A percentile compares a stretch with the other conserved stretches of the same genome.
These are phyloP conservation scores for Zizania palustris DNA, from an alignment of 202 grass and related monocot genomes.

Conservation along the genomic window DNA sequence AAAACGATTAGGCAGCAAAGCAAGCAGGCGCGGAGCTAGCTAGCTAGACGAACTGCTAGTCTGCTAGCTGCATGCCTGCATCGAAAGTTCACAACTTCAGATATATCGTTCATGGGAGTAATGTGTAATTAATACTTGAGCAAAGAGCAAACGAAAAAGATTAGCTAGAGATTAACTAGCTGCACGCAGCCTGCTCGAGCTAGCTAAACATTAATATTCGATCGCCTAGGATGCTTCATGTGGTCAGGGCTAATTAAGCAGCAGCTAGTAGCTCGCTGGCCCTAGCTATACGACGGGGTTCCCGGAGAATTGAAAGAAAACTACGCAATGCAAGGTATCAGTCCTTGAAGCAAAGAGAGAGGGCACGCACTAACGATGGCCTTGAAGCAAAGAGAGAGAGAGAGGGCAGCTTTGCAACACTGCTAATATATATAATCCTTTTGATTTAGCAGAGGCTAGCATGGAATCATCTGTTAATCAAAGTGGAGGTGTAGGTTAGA, in stretches of 20 bases:
- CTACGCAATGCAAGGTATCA: constrained; percentile 12
- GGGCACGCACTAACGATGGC: constrained; percentile 47
- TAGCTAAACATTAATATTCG: constrained; percentile 27
- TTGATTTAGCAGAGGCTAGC: constrained; percentile 38
- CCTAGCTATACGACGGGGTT: constrained; percentile 40
- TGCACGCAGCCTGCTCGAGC: background rate
- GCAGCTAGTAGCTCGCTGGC: constrained; percentile 17
- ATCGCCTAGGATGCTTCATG: constrained; percentile 36
- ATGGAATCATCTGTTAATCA: constrained; percentile 47
- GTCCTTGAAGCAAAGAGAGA: constrained; percentile 31
- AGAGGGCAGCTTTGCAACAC: constrained; percentile 24
- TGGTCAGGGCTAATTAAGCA: background rate
- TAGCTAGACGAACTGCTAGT: constrained; percentile 13
- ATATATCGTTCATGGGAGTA: background rate
- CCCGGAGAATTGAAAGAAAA: constrained; percentile 28
- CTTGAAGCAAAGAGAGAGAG: constrained; percentile 44
- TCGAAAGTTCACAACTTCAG: background rate
- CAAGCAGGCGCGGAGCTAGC: background rate
- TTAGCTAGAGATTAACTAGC: constrained; percentile 11
- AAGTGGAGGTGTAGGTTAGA: constrained; percentile 42
- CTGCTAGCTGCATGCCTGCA: constrained; percentile 38
- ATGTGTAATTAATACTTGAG: constrained; percentile 5
- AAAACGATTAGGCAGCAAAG: constrained; percentile 36
- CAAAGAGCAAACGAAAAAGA: constrained; percentile 17
- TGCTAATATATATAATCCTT: constrained; percentile 42